Base-by-base conservation (phyloP, 305 asterid species). In the Fraxinus greggii region DNA sequence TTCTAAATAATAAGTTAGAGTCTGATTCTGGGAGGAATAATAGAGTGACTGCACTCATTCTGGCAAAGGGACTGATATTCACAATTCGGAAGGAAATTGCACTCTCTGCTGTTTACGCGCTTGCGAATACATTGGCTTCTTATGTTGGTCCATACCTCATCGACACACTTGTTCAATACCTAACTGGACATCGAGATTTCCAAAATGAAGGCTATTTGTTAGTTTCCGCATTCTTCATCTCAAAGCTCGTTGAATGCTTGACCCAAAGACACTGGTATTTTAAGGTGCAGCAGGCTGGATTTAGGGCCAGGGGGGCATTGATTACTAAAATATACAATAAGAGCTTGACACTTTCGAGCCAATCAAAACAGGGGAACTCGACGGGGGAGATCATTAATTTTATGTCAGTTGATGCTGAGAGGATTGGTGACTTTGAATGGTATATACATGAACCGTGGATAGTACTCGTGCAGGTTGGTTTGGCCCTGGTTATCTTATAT, bases 231-330 rank as follows among this genome's bases (percentile, higher is more conserved):
- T 95, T 95, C 82, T 85, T 89, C 23, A 17, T 81, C 74, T 97
- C 95, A 0, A 91, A 93, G 87, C 24, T 88, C 82, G 88, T 86
- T 9, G 98, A 95, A 90, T 87, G 92, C 81, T 80, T 94, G 79
- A 59, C 97, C 1, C 89, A 85, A 78, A 89, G 97, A 75, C 97
- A 93, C 59, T 87, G 92, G 92, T 85, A 79, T 82, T 93, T 95
- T 42, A 90, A 85, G 79, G 91, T 84, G 79, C 97, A 91, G 78
- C 92, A 56, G 26, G 67, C 67, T 56, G 67, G 67, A 56, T 56
- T 56, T 19, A 56, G 67, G 67, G 67, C 67, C 28, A 56, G 67
- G 28, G 67, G 67, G 28, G 67, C 67, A 19, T 56, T 56, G 67
- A 56, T 56, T 56, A 9, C 67, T 56, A 56, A 19, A 56, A 56